Percentiles rank a stretch among this genome's conserved stretches.
These are phyloP conservation scores for Trichoderma sp. DNA, from an alignment of 2,329 filamentous ascomycete species.

Conservation along the genomic window DNA sequence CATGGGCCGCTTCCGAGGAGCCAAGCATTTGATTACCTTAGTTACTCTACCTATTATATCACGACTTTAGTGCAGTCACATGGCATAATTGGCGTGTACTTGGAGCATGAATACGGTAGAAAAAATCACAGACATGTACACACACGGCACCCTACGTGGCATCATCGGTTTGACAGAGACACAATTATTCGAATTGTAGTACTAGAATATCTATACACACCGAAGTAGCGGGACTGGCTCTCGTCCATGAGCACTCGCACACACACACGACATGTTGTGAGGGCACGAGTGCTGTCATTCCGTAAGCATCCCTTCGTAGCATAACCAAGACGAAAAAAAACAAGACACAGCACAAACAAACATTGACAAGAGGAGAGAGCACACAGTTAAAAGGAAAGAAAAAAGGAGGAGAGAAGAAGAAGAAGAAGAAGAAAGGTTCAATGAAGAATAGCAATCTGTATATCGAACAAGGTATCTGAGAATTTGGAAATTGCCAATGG, in stretches of 20 bases:
- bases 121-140: background rate
- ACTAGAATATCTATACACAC: constrained; percentile 16
- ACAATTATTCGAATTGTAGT: constrained; percentile 12
- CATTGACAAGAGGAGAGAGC: constrained; percentile 1
- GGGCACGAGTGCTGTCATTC: background rate
- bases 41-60: background rate
- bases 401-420: constrained; percentile 1
- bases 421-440: constrained; percentile 5
- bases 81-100: background rate
- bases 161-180: constrained; percentile 5
- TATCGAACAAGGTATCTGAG: constrained; percentile 62
- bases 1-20: background rate
- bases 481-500: constrained; percentile 26
- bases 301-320: background rate
- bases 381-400: constrained; percentile 3
- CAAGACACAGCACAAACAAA: background rate
- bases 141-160: background rate
- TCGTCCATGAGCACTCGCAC: background rate
- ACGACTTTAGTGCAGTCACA: background rate
- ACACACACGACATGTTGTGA: background rate
- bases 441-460: constrained; percentile 37
- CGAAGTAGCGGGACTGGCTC: background rate
- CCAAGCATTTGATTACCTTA: background rate
- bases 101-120: background rate
- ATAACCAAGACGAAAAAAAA: constrained; percentile 2